Base-by-base conservation (phyloP, 768 basidiomycete species). In the Tulasnella sp. region DNA sequence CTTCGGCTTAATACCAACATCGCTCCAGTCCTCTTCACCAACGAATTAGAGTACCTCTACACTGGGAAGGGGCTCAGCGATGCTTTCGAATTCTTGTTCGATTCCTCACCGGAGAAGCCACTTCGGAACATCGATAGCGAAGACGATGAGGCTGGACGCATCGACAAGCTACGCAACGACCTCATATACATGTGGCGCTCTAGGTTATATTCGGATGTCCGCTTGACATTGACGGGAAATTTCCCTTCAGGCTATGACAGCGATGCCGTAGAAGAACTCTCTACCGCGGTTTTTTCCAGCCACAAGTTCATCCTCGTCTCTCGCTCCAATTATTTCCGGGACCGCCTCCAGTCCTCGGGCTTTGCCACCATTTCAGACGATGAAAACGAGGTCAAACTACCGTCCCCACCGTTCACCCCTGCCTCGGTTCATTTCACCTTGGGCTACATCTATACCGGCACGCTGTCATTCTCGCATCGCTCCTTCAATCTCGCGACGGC, bases 181-280 rank as follows among this genome's bases (percentile, higher is more conserved):
- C 77, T 96, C 27, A 88, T 94, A 23, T 96, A 86, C 75, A 95
- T 93, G 91, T 97, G 94, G 95, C 76, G 95, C 30, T 88, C 87
- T 11, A 83, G 92, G 51, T 81, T 98, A 17, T 98, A 93, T 69
- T 89, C 91, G 1, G 95, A 98, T 70, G 81, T 95, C 23, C 82
- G 86, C 54, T 84, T 98, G 56, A 78, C 85, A 0, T 79, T 94
- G 62, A 80, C 82, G 0, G 84, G 84, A 50, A 81, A 78, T 60
- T 84, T 83, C 65, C 82, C 80, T 0, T 48, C 64, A 23, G 61
- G 34, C n/a, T n/a, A 29, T 26, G 58, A 63, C 17, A 19, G 27
- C 29, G 24, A 58, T 26, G 56, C 64, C 7, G 78, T 79, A 58
- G 82, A 83, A 58, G 85, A 87, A 59, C 79, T 75, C 56, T 79